Base-by-base conservation (phyloP, 2,329 filamentous ascomycete species). In the Cercospora citrullina region DNA sequence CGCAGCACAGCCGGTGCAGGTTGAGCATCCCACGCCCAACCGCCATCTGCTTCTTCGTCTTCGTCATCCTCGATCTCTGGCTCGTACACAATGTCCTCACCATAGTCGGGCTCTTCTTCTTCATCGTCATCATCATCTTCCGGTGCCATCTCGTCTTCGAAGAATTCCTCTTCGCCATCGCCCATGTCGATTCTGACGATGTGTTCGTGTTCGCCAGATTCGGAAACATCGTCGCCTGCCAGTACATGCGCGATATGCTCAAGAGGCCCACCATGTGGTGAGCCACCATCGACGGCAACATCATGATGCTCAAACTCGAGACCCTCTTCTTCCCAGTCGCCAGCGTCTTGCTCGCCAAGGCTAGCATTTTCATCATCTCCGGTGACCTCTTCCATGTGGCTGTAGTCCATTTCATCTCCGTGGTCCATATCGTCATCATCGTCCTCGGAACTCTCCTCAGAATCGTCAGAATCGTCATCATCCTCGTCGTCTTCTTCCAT, bases 101-200 rank as follows among this genome's bases (percentile, higher is more conserved):
- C 87, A 53, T 90, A 89, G 48, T 91, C 90, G 18, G 91, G 89
- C 58, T 93, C 91, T n/a, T 84, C 84, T 33, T 84, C 85, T 70
- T 66, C 59, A 14, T 71, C 69, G 26, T 84, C 80, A 72, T 81
- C 83, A 61, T 75, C 86, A 72, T 87, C 86, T 67, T 86, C 85
- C 69, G 87, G 86, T 62, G 82, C 81, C 80, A 87, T 81, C 9
- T 88, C 86, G 71, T 87, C 86, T 64, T 87, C 86, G 71, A 85
- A 79, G 74, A 84, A 86, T 45, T 83, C 84, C 39, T 76, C 76
- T 28, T 83, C 82, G 42, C 81, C 75, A 33, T 81, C 82, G 33
- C 85, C 80, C 53, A 82, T 81, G 72, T 79, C 80, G 73, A 75
- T 79, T 39, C 72, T 71, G 5, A 77, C 70, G n/a, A 75, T 66